Conservation (phyloP, 345 rosid genomes). For the Murraya koenigii region DNA sequence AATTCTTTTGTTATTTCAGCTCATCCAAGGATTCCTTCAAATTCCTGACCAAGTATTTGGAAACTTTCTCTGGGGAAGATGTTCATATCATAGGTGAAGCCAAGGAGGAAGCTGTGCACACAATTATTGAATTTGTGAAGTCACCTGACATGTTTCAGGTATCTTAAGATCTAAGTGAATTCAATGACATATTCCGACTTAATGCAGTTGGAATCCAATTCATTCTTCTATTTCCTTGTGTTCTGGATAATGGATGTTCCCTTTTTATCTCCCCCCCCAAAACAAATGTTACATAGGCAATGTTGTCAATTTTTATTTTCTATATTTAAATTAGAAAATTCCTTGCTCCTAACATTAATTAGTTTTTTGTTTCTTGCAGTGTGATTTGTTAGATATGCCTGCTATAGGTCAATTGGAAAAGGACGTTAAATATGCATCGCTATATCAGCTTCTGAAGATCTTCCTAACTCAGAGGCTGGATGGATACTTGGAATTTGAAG, state of each 20-base stretch:
- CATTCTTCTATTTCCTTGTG: not conserved
- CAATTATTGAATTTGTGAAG: conserved; percentile 80
- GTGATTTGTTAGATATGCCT: conserved; percentile 88
- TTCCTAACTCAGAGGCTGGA: conserved; percentile 77
- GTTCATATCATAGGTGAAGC: conserved; percentile 58
- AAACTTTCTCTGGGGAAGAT: conserved; percentile 82
- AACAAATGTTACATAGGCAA: no score
- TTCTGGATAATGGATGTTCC: not conserved
- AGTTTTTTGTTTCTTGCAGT: conserved; percentile 48
- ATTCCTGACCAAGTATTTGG: conserved; percentile 79
- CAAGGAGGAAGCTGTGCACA: conserved; percentile 82
- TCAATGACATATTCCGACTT: not conserved
- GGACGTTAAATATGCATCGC: conserved; percentile 62
- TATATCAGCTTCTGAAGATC: conserved; percentile 80
- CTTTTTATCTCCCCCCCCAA: no score
- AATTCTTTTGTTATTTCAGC: conserved; percentile 39
- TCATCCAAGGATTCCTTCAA: conserved; percentile 65
- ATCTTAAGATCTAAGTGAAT: conserved; percentile 14
- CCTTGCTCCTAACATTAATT: not conserved
- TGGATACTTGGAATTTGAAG: conserved; percentile 73
- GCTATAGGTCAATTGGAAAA: conserved; percentile 83
- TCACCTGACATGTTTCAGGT: conserved; percentile 93
- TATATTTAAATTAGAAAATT: not conserved
- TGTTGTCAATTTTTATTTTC: no score
- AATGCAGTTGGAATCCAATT: not conserved